Percentiles rank a stretch among this genome's conserved stretches.
phyloP scores from a whole-genome alignment of 371 early-diverging fungal species.

The Mortierella sp. region DNA sequence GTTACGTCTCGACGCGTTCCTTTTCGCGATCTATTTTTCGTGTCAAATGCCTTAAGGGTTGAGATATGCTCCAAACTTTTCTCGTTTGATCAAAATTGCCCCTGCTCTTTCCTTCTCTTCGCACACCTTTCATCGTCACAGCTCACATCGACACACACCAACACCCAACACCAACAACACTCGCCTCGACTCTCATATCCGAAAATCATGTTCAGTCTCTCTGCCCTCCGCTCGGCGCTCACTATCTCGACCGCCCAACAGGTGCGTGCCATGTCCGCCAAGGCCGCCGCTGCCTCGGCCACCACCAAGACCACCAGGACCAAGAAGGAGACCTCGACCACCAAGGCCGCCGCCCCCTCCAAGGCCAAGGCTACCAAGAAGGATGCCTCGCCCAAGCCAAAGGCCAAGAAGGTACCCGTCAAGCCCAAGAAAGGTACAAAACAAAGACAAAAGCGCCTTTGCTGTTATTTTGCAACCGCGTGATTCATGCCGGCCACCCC shows the following conservation, averaged over 20 bases:
- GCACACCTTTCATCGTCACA: not conserved
- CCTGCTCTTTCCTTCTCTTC: no score
- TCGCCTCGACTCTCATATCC: no score
- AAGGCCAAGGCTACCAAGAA: constrained; percentile 9
- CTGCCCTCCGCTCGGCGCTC: constrained; percentile 39
- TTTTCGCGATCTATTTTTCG: not conserved
- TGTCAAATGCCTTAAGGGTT: not conserved
- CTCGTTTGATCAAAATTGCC: not conserved
- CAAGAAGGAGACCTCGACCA: constrained; percentile 5
- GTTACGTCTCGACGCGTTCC: no score
- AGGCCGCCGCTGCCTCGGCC: constrained; percentile 37
- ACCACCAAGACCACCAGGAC: constrained; percentile 6
- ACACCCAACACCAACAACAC: not conserved
- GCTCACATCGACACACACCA: not conserved
- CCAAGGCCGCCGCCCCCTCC: not conserved
- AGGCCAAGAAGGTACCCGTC: constrained; percentile 18
- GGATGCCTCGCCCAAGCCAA: constrained; percentile 3
- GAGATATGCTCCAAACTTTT: no score
- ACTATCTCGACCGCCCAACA: constrained; percentile 20
- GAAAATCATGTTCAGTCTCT: constrained; percentile 32
- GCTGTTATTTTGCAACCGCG: not conserved
- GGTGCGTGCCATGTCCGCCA: constrained; percentile 41
- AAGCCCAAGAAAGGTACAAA: constrained; percentile 27
- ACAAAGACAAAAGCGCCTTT: not conserved
- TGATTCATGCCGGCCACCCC: not conserved